Percentiles rank a stretch among this genome's conserved stretches.
Conservation (phyloP, 129 eudicot genomes). For the Erigeron canadensis region DNA sequence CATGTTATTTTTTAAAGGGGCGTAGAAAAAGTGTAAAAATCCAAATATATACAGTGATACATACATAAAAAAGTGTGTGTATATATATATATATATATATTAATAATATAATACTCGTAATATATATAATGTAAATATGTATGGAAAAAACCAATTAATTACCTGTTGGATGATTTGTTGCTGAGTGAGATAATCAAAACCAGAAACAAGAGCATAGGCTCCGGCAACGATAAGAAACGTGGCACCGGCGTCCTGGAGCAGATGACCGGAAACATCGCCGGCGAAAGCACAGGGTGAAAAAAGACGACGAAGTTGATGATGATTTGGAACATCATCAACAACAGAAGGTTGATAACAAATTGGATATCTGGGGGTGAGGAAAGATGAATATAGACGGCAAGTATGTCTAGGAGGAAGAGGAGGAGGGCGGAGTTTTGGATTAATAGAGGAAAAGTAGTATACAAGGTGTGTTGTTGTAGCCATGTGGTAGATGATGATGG, state of each 20-base stretch:
- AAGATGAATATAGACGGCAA: constrained; percentile 1
- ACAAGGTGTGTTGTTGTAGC: no score
- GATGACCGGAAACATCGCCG: constrained; percentile 24
- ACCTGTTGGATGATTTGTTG: constrained; percentile 75
- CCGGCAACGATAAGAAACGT: constrained; percentile 56
- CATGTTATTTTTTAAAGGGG: no score
- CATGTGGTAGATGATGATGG: no score
- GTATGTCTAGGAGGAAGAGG: neutral
- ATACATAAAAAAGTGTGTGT: neutral
- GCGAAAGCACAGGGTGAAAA: constrained; percentile 25
- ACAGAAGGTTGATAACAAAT: neutral
- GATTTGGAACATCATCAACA: no score
- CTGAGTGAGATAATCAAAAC: constrained; percentile 65
- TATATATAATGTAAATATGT: constrained; percentile 8
- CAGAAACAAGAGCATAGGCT: constrained; percentile 67
- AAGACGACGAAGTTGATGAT: constrained; percentile 24
- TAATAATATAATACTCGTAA: neutral
- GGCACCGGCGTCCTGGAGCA: constrained; percentile 75
- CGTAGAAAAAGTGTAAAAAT: no score
- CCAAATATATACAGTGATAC: no score
- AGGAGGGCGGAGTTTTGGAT: constrained; percentile 4
- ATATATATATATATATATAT: neutral
- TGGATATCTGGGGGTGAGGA: neutral
- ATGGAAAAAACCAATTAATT: no score
- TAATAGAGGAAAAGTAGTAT: no score